Conservation (phyloP, 2,329 filamentous ascomycete genomes). For the Trichoderma koningii region DNA sequence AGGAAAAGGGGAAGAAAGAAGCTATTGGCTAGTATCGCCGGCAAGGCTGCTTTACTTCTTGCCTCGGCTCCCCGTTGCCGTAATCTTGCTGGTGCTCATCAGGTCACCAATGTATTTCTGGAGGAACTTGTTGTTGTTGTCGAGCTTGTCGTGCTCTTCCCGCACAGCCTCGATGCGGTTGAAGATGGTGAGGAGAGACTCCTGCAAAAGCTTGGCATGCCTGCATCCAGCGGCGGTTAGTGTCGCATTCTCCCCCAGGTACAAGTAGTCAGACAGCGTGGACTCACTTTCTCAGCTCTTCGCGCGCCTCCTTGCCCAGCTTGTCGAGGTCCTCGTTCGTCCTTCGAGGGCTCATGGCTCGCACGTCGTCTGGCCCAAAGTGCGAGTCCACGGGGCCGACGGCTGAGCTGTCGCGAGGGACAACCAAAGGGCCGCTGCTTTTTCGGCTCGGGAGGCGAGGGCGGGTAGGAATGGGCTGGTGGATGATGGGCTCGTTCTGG, state of each 20-base stretch:
- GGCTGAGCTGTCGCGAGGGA: constrained; percentile 73
- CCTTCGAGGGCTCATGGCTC: constrained; percentile 90
- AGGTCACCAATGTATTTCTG: constrained; percentile 98
- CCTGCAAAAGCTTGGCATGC: constrained; percentile 85
- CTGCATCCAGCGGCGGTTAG: constrained; percentile 47
- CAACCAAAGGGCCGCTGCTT: constrained; percentile 80
- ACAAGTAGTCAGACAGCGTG: constrained; percentile 40
- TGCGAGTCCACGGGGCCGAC: constrained; percentile 73
- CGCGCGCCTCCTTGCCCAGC: constrained; percentile 78
- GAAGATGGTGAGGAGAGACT: constrained; percentile 84
- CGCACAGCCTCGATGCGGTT: constrained; percentile 93
- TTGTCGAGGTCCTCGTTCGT: constrained; percentile 90
- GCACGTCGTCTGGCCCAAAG: constrained; percentile 83
- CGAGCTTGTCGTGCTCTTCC: constrained; percentile 92
- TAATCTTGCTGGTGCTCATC: constrained; percentile 82
- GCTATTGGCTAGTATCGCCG: neutral
- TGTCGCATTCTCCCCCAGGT: neutral
- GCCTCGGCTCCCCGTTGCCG: constrained; percentile 54
- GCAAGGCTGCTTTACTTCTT: constrained; percentile 52
- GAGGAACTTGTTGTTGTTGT: constrained; percentile 94
- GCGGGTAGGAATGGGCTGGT: constrained; percentile 57
- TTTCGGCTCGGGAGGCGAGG: constrained; percentile 73
- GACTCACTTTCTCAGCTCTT: constrained; percentile 58
- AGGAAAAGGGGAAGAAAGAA: neutral
- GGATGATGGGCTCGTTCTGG: constrained; percentile 46